phyloP scores from a whole-genome alignment of 2,329 filamentous ascomycete genomes.

The Nemania sp. region DNA sequence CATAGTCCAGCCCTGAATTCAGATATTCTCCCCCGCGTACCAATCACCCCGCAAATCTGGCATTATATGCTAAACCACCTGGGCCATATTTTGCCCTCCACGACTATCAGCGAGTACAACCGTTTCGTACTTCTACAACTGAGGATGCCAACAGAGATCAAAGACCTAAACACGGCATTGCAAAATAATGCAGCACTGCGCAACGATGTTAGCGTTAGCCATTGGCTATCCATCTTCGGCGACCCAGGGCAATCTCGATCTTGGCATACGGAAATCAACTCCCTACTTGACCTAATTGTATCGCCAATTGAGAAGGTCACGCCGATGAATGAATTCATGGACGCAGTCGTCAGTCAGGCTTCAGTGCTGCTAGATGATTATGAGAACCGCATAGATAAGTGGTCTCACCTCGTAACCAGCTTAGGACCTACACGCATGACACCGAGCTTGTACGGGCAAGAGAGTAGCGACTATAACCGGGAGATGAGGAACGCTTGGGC shows the following conservation, averaged over 20 bases:
- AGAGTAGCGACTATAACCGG: background rate
- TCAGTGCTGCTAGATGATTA: slow-evolving; percentile 34
- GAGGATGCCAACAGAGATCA: slow-evolving; percentile 5
- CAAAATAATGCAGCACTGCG: slow-evolving; percentile 22
- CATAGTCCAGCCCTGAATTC: slow-evolving; percentile 7
- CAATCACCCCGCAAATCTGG: slow-evolving; percentile 30
- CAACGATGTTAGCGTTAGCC: slow-evolving; percentile 26
- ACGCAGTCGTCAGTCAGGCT: slow-evolving; percentile 21
- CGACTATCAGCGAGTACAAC: slow-evolving; percentile 25
- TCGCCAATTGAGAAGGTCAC: slow-evolving; percentile 17
- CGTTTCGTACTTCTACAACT: slow-evolving; percentile 20
- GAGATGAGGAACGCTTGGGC: slow-evolving; percentile 19
- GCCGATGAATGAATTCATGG: slow-evolving; percentile 2
- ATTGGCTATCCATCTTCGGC: slow-evolving; percentile 34
- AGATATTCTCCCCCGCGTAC: slow-evolving; percentile 26
- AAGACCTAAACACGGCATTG: slow-evolving; percentile 18
- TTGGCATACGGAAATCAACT: slow-evolving; percentile 4
- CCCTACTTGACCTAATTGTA: slow-evolving; percentile 18
- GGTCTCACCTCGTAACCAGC: slow-evolving; percentile 21
- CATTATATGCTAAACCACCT: slow-evolving; percentile 10
- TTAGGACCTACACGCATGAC: slow-evolving; percentile 12
- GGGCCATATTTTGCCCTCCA: slow-evolving; percentile 22
- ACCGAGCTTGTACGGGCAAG: background rate
- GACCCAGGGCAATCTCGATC: background rate
- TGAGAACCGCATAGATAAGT: slow-evolving; percentile 17